These are phyloP conservation scores for Hapsidospora chrysogenum DNA, from an alignment of 495 filamentous ascomycete genomes.

Conservation along the genomic window DNA sequence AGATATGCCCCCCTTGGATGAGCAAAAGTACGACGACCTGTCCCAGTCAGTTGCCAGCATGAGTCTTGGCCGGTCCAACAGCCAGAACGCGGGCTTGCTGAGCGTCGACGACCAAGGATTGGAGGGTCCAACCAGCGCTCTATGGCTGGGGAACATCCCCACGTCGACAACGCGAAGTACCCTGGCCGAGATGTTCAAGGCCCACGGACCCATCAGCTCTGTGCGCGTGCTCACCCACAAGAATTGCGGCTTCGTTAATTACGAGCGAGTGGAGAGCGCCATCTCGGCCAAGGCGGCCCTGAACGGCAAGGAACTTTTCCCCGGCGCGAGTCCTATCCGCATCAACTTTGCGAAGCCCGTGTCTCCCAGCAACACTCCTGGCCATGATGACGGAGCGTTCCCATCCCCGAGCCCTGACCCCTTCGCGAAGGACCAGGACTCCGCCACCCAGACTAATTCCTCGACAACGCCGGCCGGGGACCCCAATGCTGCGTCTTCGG, in stretches of 20 bases:
- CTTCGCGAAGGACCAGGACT: constrained; percentile 37
- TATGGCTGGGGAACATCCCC: constrained; percentile 98
- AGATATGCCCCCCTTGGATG: constrained; percentile 38
- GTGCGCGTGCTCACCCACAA: constrained; percentile 93
- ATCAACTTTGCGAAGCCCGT: constrained; percentile 97
- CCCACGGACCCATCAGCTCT: constrained; percentile 80
- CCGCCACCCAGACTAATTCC: constrained; percentile 19
- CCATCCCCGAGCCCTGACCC: constrained; percentile 94
- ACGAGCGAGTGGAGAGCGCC: constrained; percentile 76
- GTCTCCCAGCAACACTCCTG: constrained; percentile 70
- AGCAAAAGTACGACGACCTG: constrained; percentile 51
- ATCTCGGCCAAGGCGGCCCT: constrained; percentile 71
- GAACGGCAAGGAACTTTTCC: constrained; percentile 97
- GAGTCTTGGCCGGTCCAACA: constrained; percentile 49
- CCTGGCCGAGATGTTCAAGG: constrained; percentile 78
- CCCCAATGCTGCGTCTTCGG: constrained; percentile 6
- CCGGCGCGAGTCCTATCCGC: constrained; percentile 81
- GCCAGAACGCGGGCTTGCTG: constrained; percentile 36
- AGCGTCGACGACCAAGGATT: constrained; percentile 57
- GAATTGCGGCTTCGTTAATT: constrained; percentile 98
- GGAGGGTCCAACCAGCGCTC: constrained; percentile 77
- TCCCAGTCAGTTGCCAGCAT: constrained; percentile 63
- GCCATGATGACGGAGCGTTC: constrained; percentile 53
- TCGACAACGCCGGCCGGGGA: constrained; percentile 27
- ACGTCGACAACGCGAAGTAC: constrained; percentile 91